Evolutionary conservation across 257 asterid genomes (phyloP).

Genomic region (Eustoma russellianum): DNA sequence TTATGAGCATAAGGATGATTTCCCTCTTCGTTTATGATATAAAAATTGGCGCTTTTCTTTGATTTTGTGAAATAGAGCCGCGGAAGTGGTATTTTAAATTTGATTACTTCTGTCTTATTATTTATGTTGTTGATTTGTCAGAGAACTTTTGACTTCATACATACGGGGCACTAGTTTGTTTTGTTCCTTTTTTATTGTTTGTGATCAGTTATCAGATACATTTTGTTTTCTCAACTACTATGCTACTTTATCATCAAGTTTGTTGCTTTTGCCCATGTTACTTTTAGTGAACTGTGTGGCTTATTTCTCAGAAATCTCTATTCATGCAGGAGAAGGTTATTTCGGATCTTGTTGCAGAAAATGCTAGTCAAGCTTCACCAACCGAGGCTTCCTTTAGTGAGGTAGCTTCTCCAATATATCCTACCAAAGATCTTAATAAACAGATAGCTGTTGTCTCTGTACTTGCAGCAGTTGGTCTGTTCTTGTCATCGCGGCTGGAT

Average conservation of each 20-base stretch:
- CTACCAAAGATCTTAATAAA: constrained; percentile 54
- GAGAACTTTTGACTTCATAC: no score
- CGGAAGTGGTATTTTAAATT: no score
- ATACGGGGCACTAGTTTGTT: no score
- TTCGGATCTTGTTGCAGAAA: constrained; percentile 28
- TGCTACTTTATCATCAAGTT: background rate
- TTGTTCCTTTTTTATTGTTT: no score
- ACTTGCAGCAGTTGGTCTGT: constrained; percentile 63
- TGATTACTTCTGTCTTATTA: no score
- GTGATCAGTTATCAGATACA: no score
- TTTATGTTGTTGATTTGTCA: no score
- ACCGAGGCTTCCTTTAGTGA: constrained; percentile 33
- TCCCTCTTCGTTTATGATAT: background rate
- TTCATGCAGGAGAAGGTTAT: constrained; percentile 39
- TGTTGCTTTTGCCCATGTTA: background rate
- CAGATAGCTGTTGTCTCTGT: constrained; percentile 56
- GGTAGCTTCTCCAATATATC: constrained; percentile 47
- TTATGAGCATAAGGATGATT: background rate
- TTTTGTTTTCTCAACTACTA: background rate
- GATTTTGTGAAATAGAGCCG: no score
- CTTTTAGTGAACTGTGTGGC: background rate
- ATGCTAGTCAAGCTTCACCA: constrained; percentile 12
- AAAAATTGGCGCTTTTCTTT: no score
- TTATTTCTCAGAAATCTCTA: background rate
- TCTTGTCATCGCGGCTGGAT: constrained; percentile 59